Evolutionary conservation across 2,329 filamentous ascomycete genomes (phyloP).

Genomic region (Claviceps digitariae): DNA sequence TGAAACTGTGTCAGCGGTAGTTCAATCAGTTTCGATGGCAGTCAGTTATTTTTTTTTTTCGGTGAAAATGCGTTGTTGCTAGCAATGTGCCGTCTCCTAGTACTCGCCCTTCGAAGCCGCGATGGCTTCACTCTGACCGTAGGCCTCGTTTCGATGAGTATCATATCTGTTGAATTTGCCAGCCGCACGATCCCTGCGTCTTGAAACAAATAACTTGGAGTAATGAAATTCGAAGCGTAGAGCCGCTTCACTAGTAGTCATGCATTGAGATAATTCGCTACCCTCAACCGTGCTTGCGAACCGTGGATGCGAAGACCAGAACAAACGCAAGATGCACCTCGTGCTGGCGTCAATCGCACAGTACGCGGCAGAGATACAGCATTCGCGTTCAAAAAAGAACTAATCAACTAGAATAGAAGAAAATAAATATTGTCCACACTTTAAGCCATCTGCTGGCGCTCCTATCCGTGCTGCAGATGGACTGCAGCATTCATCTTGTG

Average conservation of each 20-base stretch:
- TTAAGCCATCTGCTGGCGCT: not conserved
- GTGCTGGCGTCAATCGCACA: not conserved
- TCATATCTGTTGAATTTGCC: too few species aligned
- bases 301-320: not conserved
- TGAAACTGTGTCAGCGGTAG: too few species aligned
- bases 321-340: not conserved
- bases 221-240: too few species aligned
- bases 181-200: not conserved
- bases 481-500: not conserved
- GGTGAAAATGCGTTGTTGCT: not conserved
- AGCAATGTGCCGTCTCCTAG: not conserved
- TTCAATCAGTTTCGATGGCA: too few species aligned
- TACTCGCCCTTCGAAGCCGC: not conserved
- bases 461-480: not conserved
- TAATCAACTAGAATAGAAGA: too few species aligned
- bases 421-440: not conserved
- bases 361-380: too few species aligned
- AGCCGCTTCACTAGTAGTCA: too few species aligned
- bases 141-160: not conserved
- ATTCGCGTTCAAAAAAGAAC: too few species aligned
- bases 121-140: slow-evolving; percentile 2
- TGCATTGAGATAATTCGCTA: not conserved
- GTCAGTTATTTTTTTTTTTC: not conserved
- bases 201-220: not conserved
- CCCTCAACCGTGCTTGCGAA: not conserved